Percentiles rank a stretch among this genome's conserved stretches.
phyloP scores from a whole-genome alignment of 148 eudicot genomes.

The Limonium bicolor region DNA sequence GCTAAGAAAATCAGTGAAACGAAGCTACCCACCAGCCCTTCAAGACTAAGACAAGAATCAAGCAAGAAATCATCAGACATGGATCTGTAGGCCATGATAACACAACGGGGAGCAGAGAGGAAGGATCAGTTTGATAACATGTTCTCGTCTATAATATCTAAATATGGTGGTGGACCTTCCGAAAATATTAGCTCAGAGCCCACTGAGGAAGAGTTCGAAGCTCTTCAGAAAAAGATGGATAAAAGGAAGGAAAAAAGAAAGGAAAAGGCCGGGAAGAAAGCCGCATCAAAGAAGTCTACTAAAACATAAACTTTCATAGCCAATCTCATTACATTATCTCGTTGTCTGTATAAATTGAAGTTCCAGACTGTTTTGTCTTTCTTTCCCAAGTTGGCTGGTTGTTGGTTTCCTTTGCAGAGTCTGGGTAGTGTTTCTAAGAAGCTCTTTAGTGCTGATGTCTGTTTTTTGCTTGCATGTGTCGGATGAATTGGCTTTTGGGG shows the following conservation, averaged over 20 bases:
- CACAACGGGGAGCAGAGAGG: slow-evolving; percentile 60
- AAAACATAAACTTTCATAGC: too few relatives aligned
- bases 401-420: too few relatives aligned
- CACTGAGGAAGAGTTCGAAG: slow-evolving; percentile 85
- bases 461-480: too few relatives aligned
- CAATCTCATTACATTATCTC: too few relatives aligned
- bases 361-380: too few relatives aligned
- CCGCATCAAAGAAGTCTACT: slow-evolving; percentile 30
- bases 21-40: slow-evolving; percentile 88
- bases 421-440: too few relatives aligned
- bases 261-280: slow-evolving; percentile 24
- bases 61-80: too few relatives aligned
- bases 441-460: too few relatives aligned
- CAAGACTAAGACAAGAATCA: slow-evolving; percentile 22
- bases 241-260: too few relatives aligned
- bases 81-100: slow-evolving; percentile 63
- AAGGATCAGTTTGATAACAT: slow-evolving; percentile 62
- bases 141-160: slow-evolving; percentile 58
- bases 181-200: slow-evolving; percentile 38
- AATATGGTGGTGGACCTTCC: slow-evolving; percentile 52
- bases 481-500: too few relatives aligned
- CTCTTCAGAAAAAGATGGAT: slow-evolving; percentile 46
- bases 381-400: too few relatives aligned
- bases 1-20: slow-evolving; percentile 52
- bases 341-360: too few relatives aligned